A percentile compares a stretch with the other conserved stretches of the same genome.
Conservation (phyloP, 2,329 filamentous ascomycete genomes). For the Aspergillus japonicus region DNA sequence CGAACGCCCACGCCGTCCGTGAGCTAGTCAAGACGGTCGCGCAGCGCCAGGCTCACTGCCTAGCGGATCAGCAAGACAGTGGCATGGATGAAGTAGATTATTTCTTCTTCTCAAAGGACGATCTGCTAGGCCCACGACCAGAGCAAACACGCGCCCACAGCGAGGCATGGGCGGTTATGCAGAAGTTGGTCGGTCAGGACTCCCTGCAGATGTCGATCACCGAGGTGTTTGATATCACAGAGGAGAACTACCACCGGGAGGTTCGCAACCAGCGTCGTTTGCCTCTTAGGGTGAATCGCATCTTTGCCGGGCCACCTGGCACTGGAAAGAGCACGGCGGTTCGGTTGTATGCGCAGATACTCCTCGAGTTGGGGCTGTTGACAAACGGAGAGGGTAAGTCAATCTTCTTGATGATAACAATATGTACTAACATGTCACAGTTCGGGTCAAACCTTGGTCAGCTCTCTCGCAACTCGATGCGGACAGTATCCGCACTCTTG, state of each 20-base stretch:
- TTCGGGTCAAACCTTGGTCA: constrained; percentile 5
- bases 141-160: constrained; percentile 13
- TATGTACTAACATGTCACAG: constrained; percentile 5
- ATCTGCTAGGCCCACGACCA: constrained; percentile 19
- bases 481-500: constrained; percentile 2
- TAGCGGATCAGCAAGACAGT: constrained; percentile 15
- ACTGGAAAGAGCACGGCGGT: constrained; percentile 25
- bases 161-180: constrained; percentile 17
- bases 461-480: constrained; percentile 8
- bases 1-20: constrained; percentile 18
- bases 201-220: constrained; percentile 17
- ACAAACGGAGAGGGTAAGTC: constrained; percentile 14
- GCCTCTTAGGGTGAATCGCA: constrained; percentile 16
- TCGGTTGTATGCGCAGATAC: constrained; percentile 18
- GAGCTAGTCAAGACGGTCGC: constrained; percentile 17
- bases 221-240: constrained; percentile 16
- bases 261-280: constrained; percentile 19
- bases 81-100: constrained; percentile 20
- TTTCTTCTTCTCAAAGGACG: constrained; percentile 22
- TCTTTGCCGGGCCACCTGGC: constrained; percentile 21
- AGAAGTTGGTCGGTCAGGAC: constrained; percentile 20
- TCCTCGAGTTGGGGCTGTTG: constrained; percentile 20
- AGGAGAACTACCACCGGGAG: constrained; percentile 22
- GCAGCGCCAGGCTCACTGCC: constrained; percentile 17
- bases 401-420: not conserved